Base-by-base conservation (phyloP, 2,329 filamentous ascomycete genomes). In the Aciculosporium take region DNA sequence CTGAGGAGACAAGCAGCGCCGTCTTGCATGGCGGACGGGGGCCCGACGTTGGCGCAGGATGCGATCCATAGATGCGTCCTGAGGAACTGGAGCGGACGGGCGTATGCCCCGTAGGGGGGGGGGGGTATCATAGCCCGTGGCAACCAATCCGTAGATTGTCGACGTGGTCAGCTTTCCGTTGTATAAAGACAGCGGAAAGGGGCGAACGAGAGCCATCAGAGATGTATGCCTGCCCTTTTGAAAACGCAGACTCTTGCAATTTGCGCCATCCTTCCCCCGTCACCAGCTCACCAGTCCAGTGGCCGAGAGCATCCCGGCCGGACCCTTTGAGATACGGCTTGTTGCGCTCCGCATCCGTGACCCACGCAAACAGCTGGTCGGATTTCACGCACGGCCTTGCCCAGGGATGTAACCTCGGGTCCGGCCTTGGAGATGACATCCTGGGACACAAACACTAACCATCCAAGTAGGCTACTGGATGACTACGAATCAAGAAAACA, bases 21-120 rank as follows among this genome's bases (percentile, higher is more conserved):
- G 48, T 81, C 76, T 18, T 72, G 69, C 79, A 84, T 84, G 21
- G 73, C 74, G 17, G 72, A 72, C 0, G 79, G 79, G 48, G 79
- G 84, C 0, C 72, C 72, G 3, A 77, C 75, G 46, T 74, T 71
- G 1, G 74, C 76, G 4, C 68, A 70, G 0, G 75, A 78, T 3
- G 65, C 66, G 10, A 67, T 63, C 70, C 77, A 82, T 2, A 82
- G 57, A 43, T 80, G 75, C 6, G 62, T 51, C 3, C 62, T 59
- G 15, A 76, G 57, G 51, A 80, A 82, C 50, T 81, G 75, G 5
- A 79, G 60, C 2, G 76, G 56, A 2, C 79, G 64, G 17, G 68
- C 68, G 49, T 72, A 73, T 1, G 64, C 61, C 0, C 63, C 68
- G 39, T 68, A 59, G 2, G 66, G 56, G 1, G 63, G 63, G 24